phyloP scores from a whole-genome alignment of 2,329 filamentous ascomycete species.

The Coniella lustricola region DNA sequence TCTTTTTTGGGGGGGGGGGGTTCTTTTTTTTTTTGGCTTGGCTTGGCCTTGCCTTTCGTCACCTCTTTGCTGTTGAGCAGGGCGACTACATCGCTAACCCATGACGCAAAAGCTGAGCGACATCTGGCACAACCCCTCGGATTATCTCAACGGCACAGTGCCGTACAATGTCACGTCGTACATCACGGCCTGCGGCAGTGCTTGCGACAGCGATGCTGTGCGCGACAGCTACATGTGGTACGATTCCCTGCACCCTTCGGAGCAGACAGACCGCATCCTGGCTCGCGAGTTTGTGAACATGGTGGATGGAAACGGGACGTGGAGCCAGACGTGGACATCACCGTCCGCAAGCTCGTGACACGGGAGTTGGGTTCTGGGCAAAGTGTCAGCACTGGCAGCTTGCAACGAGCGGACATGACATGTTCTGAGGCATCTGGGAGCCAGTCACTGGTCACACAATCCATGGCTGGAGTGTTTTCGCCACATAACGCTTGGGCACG shows the following conservation, averaged over 20 bases:
- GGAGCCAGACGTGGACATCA: slow-evolving; percentile 13
- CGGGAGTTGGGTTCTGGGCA: not conserved
- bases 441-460: too few species aligned
- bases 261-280: slow-evolving; percentile 46
- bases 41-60: too few species aligned
- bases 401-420: too few species aligned
- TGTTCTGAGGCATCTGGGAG: too few species aligned
- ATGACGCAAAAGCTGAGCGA: too few species aligned
- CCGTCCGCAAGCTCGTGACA: not conserved
- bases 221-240: slow-evolving; percentile 47
- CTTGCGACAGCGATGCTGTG: slow-evolving; percentile 29
- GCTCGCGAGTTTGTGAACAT: slow-evolving; percentile 47
- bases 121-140: slow-evolving; percentile 43
- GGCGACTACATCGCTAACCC: too few species aligned
- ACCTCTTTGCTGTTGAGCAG: too few species aligned
- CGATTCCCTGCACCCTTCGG: slow-evolving; percentile 50
- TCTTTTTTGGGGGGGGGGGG: too few species aligned
- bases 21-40: not conserved
- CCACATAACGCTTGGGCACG: too few species aligned
- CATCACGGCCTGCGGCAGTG: slow-evolving; percentile 33
- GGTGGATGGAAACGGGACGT: slow-evolving; percentile 32
- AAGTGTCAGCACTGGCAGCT: too few species aligned
- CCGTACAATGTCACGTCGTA: slow-evolving; percentile 46
- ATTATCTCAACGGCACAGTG: slow-evolving; percentile 47
- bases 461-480: too few species aligned